These are phyloP conservation scores for Zizania palustris DNA, from an alignment of 202 grass and related monocot species.

Conservation along the genomic window DNA sequence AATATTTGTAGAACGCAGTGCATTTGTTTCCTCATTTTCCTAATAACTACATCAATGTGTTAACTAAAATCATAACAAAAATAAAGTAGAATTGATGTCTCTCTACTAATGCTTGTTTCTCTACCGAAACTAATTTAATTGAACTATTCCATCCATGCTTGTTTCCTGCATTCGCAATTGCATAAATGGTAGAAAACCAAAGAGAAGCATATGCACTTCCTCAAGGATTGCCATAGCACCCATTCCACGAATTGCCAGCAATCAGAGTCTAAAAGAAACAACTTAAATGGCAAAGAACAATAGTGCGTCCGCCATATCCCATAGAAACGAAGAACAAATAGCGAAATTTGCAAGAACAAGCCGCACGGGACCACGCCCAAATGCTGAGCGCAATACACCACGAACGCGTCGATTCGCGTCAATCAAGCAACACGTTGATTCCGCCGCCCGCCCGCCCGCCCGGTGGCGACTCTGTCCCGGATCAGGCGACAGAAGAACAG, in stretches of 20 bases:
- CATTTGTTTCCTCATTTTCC: constrained; percentile 1
- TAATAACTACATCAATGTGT: constrained; percentile 6
- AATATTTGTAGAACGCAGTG: not conserved
- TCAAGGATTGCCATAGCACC: not conserved
- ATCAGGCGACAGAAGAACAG: not conserved
- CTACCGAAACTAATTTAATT: not conserved
- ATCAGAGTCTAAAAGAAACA: not conserved
- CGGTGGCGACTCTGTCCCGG: not conserved
- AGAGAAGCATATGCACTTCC: constrained; percentile 4
- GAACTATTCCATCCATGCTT: not conserved
- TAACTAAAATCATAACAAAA: constrained; percentile 2
- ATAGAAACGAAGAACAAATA: not conserved
- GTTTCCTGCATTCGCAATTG: not conserved
- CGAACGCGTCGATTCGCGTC: constrained; percentile 21
- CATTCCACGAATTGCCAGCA: not conserved
- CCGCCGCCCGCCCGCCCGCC: no score
- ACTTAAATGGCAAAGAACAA: not conserved
- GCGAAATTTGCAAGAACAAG: constrained; percentile 6
- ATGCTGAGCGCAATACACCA: not conserved
- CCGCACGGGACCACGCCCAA: not conserved
- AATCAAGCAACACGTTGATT: not conserved
- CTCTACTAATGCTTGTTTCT: not conserved
- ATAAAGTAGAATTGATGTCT: constrained; percentile 6
- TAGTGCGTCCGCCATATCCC: not conserved
- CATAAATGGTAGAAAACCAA: not conserved